Percentiles rank a stretch among this genome's conserved stretches.
These are phyloP conservation scores for Niebla homalea DNA, from an alignment of 495 filamentous ascomycete genomes.

Conservation along the genomic window DNA sequence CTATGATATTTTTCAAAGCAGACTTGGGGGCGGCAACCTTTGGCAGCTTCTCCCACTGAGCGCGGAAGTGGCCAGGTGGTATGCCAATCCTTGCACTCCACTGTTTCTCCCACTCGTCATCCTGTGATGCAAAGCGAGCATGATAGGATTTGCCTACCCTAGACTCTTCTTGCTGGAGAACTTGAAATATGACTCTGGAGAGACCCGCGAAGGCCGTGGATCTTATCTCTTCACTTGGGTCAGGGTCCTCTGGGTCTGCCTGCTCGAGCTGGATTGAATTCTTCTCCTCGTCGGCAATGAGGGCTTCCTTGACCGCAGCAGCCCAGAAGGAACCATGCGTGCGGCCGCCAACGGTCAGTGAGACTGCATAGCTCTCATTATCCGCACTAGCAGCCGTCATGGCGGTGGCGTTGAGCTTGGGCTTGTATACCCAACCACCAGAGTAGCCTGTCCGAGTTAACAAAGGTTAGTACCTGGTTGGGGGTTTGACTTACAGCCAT, in stretches of 20 bases:
- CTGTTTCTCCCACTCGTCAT: slow-evolving; percentile 18
- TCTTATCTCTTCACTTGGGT: not conserved
- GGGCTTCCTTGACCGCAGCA: slow-evolving; percentile 1
- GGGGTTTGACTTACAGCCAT: no score
- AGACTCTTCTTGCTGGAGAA: not conserved
- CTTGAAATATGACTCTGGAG: not conserved
- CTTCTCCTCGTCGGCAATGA: slow-evolving; percentile 4
- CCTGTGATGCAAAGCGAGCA: slow-evolving; percentile 12
- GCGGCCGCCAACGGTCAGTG: not conserved
- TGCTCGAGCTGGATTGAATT: not conserved
- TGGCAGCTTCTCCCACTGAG: not conserved
- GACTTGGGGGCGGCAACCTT: not conserved
- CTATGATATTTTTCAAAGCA: not conserved
- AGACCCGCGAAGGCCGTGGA: not conserved
- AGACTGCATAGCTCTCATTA: slow-evolving; percentile 4
- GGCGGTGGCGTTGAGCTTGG: slow-evolving; percentile 8
- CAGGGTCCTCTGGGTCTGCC: not conserved
- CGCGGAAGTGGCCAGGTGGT: not conserved
- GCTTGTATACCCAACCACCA: slow-evolving; percentile 11
- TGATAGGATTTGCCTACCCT: not conserved
- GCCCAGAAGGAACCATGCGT: slow-evolving; percentile 7
- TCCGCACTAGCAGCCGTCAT: not conserved
- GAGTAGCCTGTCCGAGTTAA: no score
- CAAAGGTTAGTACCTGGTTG: no score
- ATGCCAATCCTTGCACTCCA: not conserved